A percentile compares a stretch with the other conserved stretches of the same genome.
Evolutionary conservation across 2,329 filamentous ascomycete species (phyloP).

Genomic region (Orbilia brochopaga): DNA sequence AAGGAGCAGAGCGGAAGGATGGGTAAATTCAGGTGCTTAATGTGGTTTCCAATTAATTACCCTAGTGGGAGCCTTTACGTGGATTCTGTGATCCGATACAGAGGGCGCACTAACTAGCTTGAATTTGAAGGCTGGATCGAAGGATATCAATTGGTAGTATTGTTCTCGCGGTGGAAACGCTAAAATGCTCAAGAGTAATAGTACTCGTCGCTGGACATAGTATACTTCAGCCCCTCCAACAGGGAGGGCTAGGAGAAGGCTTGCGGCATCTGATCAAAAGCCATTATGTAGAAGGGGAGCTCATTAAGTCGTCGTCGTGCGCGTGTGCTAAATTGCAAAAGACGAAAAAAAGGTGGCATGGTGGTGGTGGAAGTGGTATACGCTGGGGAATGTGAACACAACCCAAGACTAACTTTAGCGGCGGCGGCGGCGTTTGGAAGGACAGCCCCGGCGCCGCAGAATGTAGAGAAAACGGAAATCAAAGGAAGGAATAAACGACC

Average conservation of each 20-base stretch:
- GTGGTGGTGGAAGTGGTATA: too few relatives aligned
- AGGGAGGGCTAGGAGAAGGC: constrained; percentile 11
- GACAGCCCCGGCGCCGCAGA: not conserved
- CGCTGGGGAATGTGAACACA: too few relatives aligned
- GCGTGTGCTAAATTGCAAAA: not conserved
- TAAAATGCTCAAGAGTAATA: constrained; percentile 16
- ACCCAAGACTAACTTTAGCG: too few relatives aligned
- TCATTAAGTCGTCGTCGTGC: constrained; percentile 32
- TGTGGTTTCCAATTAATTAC: not conserved
- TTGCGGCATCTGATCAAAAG: constrained; percentile 9
- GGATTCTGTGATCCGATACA: not conserved
- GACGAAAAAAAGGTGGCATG: not conserved
- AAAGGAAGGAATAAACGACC: constrained; percentile 11
- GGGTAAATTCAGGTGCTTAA: constrained; percentile 6
- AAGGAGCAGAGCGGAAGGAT: not conserved
- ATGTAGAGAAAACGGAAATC: not conserved
- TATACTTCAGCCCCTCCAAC: constrained; percentile 43
- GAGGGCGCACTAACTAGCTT: not conserved
- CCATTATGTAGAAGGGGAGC: constrained; percentile 16
- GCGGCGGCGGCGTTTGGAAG: not conserved
- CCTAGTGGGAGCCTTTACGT: not conserved
- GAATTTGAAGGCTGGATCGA: constrained; percentile 11
- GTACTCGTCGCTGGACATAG: constrained; percentile 12
- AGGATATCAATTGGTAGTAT: constrained; percentile 23
- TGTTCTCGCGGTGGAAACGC: constrained; percentile 21